Base-by-base conservation (phyloP, 257 asterid species). In the Mitragyna speciosa region DNA sequence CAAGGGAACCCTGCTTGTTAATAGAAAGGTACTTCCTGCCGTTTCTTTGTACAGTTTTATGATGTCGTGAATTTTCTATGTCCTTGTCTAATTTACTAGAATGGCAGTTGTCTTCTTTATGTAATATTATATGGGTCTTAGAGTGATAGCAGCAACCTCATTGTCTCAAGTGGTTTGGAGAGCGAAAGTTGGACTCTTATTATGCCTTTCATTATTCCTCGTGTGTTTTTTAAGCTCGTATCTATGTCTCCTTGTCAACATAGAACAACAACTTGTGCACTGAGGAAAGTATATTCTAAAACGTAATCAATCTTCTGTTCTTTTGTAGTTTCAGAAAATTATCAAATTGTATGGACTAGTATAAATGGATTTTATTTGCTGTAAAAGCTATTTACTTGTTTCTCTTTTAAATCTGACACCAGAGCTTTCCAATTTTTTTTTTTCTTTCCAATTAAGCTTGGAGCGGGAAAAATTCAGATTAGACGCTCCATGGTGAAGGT, bases 401-500 rank as follows among this genome's bases (percentile, higher is more conserved):
- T 54, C 8, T 17, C 72, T 47, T 54, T 76, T 70, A 31, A 64
- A 69, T 51, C 69, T 77, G 70, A 58, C 33, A 73, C 30, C 73
- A 45, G 65, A 85, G 24, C 79, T 80, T 2, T 66, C 31, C 45
- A 12, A 51, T 51, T 69, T 74, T 4, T 52, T 63, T 49, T 15
- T 31, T 30, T 6, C 43, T 8, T n/a, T n/a, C n/a, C 12, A 58
- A 43, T 68, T 71, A 79, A 95, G 98, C 92, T 93, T 79, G 84
- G 79, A 43, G 89, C 81, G 2, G 82, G 93, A 59, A 89, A 84
- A 51, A 90, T 95, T 90, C 97, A 93, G 81, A 81, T 95, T 76
- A 90, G 98, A 72, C 92, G 90, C 7, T 95, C 97, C 75, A 95
- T 95, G 98, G 83, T 93, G 61, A 95, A 95, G 89, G 98, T 95